phyloP scores from a whole-genome alignment of 768 basidiomycete species.

The Amylocystis lapponica region DNA sequence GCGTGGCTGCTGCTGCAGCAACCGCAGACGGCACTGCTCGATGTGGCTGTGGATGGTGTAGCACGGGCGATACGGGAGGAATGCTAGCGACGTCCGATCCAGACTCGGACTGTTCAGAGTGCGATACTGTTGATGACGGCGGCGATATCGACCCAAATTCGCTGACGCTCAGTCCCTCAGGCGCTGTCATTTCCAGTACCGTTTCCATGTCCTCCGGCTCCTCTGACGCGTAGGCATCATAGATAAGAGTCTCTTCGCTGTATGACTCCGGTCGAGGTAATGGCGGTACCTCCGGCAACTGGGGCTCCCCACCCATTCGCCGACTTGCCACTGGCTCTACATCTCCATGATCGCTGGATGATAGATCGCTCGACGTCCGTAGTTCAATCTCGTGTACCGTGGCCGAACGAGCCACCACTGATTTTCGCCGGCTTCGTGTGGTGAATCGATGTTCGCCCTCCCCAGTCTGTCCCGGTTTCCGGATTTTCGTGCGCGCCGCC shows the following conservation, averaged over 20 bases:
- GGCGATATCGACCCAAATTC: conserved; percentile 7
- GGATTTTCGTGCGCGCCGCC: conserved; percentile 91
- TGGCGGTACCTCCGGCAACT: conserved; percentile 42
- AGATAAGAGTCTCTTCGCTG: conserved; percentile 77
- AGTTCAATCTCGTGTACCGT: conserved; percentile 40
- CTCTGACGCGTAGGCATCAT: conserved; percentile 74
- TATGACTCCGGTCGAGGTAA: conserved; percentile 61
- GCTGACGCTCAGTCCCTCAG: conserved; percentile 14
- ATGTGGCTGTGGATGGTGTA: conserved; percentile 68
- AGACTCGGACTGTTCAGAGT: conserved; percentile 8
- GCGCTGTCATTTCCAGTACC: conserved; percentile 7
- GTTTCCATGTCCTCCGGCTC: conserved; percentile 30
- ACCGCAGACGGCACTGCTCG: conserved; percentile 42
- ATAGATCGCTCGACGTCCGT: conserved; percentile 54
- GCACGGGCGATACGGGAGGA: conserved; percentile 10
- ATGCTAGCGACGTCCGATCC: neutral
- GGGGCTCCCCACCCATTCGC: conserved; percentile 30
- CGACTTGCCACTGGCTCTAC: conserved; percentile 26
- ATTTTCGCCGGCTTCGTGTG: conserved; percentile 37
- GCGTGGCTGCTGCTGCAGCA: conserved; percentile 43
- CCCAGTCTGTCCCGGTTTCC: conserved; percentile 71
- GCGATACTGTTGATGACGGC: conserved; percentile 3
- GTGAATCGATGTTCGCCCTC: conserved; percentile 84
- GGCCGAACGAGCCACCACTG: conserved; percentile 20
- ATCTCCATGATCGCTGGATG: conserved; percentile 60